phyloP scores from a whole-genome alignment of 306 rosid genomes.

The Potentilla sterilis region DNA sequence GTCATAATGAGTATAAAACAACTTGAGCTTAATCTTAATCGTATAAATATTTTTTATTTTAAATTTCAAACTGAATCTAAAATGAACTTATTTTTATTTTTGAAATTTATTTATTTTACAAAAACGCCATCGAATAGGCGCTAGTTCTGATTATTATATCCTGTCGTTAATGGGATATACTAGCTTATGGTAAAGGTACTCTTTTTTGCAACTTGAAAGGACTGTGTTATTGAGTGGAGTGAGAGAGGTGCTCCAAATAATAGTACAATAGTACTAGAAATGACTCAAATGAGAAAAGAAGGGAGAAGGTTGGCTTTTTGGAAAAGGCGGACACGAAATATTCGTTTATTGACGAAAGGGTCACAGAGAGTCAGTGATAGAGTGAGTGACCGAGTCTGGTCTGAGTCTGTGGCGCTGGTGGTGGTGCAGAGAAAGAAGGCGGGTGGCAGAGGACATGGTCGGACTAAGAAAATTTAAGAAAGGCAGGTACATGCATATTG shows the following conservation, averaged over 20 bases:
- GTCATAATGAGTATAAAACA: too few species aligned
- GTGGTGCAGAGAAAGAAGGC: background rate
- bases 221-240: background rate
- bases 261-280: background rate
- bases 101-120: too few species aligned
- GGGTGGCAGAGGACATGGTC: slow-evolving; percentile 36
- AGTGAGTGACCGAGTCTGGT: background rate
- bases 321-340: background rate
- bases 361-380: background rate
- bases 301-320: background rate
- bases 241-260: background rate
- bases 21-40: too few species aligned
- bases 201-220: background rate
- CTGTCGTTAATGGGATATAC: background rate
- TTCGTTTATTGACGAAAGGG: background rate
- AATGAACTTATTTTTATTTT: too few species aligned
- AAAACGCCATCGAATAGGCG: too few species aligned
- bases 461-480: slow-evolving; percentile 16
- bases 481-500: slow-evolving; percentile 27
- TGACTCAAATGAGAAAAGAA: background rate
- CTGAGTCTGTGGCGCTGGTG: background rate
- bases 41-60: too few species aligned
- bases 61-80: too few species aligned
- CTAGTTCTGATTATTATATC: too few species aligned
- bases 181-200: background rate